Evolutionary conservation across 345 rosid genomes (phyloP).

Genomic region (Salix caprea): DNA sequence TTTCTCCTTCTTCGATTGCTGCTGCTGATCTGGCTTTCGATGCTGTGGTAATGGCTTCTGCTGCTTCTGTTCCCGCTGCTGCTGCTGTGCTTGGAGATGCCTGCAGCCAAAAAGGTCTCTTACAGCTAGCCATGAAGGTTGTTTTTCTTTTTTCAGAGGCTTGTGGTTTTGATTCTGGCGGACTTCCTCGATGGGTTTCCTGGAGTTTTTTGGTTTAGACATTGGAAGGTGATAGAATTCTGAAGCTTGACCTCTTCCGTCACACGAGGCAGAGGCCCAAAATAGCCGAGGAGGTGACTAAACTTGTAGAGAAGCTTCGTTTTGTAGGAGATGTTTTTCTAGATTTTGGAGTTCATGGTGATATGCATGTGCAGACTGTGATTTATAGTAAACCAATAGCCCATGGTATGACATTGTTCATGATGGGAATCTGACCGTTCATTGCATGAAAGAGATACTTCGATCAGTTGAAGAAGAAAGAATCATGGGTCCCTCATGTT

Average conservation of each 20-base stretch:
- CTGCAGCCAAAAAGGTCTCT: slow-evolving; percentile 53
- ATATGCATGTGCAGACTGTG: not conserved
- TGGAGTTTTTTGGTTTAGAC: slow-evolving; percentile 40
- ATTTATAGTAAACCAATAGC: not conserved
- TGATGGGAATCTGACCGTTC: slow-evolving; percentile 22
- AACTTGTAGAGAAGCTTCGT: slow-evolving; percentile 5
- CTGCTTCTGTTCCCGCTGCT: slow-evolving; percentile 8
- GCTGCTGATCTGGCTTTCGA: not conserved
- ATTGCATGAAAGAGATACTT: slow-evolving; percentile 6
- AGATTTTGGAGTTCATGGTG: slow-evolving; percentile 4
- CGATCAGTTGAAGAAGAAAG: slow-evolving; percentile 8
- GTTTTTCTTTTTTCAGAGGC: slow-evolving; percentile 32
- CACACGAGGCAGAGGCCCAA: not conserved
- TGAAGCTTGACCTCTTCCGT: not conserved
- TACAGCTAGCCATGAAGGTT: slow-evolving; percentile 50
- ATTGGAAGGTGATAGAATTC: slow-evolving; percentile 21
- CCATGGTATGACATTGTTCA: not conserved
- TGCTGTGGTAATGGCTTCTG: not conserved
- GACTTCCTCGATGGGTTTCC: slow-evolving; percentile 31
- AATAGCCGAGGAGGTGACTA: slow-evolving; percentile 1
- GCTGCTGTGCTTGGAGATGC: slow-evolving; percentile 32
- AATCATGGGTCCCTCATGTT: slow-evolving; percentile 15
- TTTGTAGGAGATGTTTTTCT: not conserved
- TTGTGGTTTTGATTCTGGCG: slow-evolving; percentile 29
- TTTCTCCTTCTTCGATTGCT: slow-evolving; percentile 1